Evolutionary conservation across 805 yeast genomes (phyloP), one percentile per base, ranked within the genome.

Genomic region (Saccharomycopsis amapae): DNA sequence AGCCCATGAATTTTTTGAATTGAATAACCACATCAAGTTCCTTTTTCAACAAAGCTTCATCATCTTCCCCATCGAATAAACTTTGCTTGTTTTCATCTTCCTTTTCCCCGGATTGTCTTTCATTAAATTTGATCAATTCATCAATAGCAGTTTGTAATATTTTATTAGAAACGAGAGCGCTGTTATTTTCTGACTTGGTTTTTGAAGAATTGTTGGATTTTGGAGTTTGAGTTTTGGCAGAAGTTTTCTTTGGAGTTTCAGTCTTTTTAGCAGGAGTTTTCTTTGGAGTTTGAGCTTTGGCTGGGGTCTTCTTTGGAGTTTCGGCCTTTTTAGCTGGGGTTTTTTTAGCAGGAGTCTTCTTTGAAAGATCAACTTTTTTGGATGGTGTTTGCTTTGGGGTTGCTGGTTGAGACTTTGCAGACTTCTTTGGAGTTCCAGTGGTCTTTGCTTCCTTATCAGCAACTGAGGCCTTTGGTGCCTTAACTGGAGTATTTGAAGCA

Each of bases 101-200:
- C n/a, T n/a, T n/a, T n/a, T 68, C 61, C 2, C 19, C 24, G 4
- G 23, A 59, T 56, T 39, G 66, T 59, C 40, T 64, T 61, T 68
- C 60, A 42, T 74, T 61, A 62, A 72, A 87, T 59, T 82, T 81
- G 46, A 68, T 65, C 58, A 93, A 72, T 54, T 87, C 94, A 15
- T 65, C 57, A 38, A 84, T 62, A 10, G 90, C 89, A 51, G 75
- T 34, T n/a, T 31, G 30, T 22, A 48, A 18, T n/a, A 46, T 17
- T 6, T 28, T 24, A 10, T 44, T 23, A 7, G 19, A 20, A 10
- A 38, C 43, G 5, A 46, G 31, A 18, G 12, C 19, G 24, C 28
- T n/a, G 5, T 40, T 24, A 15, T 13, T 36, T 9, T 9, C 9
- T 36, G 7, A 6, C 32, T 7, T 4, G 39, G 22, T 23, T 30